Conservation (phyloP, 2,329 filamentous ascomycete genomes). For the Pseudocercospora eumusae region DNA sequence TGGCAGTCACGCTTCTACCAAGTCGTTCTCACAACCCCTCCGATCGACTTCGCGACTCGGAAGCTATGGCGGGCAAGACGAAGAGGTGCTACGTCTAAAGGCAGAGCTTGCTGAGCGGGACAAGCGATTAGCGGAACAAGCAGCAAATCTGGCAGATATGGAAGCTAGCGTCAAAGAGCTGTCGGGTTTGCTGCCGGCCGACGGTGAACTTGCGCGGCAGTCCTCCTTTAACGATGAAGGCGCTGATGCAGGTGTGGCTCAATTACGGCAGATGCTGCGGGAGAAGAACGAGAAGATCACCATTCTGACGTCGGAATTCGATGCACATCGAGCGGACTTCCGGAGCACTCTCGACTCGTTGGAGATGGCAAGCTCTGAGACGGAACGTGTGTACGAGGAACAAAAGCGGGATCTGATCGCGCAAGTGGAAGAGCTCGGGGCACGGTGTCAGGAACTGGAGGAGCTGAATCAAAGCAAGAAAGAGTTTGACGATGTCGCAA, state of each 20-base stretch:
- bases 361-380: constrained; percentile 93
- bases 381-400: constrained; percentile 92
- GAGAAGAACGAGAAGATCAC: constrained; percentile 98
- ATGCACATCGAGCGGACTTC: constrained; percentile 92
- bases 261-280: constrained; percentile 77
- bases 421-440: constrained; percentile 70
- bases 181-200: constrained; percentile 66
- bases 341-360: constrained; percentile 94
- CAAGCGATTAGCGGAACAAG: constrained; percentile 84
- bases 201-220: constrained; percentile 41
- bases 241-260: constrained; percentile 58
- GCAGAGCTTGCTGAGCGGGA: constrained; percentile 80
- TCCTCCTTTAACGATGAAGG: constrained; percentile 57
- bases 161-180: constrained; percentile 83
- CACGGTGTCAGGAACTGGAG: constrained; percentile 79
- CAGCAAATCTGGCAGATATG: constrained; percentile 81
- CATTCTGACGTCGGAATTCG: constrained; percentile 90
- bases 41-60: constrained; percentile 43
- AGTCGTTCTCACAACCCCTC: constrained; percentile 38
- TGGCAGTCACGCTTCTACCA: constrained; percentile 43
- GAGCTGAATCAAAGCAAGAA: constrained; percentile 80
- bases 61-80: constrained; percentile 32
- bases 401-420: constrained; percentile 82
- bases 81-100: constrained; percentile 71
- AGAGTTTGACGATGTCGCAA: constrained; percentile 87